Percentiles rank a stretch among this genome's conserved stretches.
These are phyloP conservation scores for Isochrysis galbana DNA, from an alignment of 78 protist species.

Conservation along the genomic window DNA sequence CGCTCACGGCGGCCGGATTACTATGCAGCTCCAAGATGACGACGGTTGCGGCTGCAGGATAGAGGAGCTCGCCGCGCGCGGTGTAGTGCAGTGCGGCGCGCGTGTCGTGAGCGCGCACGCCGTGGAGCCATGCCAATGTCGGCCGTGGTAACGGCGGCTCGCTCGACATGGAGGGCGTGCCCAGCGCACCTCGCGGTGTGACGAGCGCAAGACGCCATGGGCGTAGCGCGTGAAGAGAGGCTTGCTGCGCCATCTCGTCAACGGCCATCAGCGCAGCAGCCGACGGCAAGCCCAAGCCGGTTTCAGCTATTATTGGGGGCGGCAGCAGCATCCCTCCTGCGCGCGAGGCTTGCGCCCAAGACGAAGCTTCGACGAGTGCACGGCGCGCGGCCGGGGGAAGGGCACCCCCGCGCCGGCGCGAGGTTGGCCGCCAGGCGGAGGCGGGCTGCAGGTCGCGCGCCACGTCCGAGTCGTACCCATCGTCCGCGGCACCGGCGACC, in stretches of 20 bases:
- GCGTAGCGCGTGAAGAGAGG: too few species aligned
- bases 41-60: background rate
- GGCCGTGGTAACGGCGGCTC: too few species aligned
- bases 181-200: too few species aligned
- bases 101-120: slow-evolving; percentile 4
- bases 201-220: too few species aligned
- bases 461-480: background rate
- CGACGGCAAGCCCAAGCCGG: too few species aligned
- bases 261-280: too few species aligned
- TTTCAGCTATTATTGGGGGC: too few species aligned
- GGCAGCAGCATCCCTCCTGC: background rate
- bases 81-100: background rate
- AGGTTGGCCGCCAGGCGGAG: too few species aligned
- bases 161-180: too few species aligned
- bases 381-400: background rate
- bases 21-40: background rate
- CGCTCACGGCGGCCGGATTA: background rate
- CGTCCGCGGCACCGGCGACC: background rate
- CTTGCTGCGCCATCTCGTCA: too few species aligned
- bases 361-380: background rate
- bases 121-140: background rate
- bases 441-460: too few species aligned
- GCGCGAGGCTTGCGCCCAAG: background rate
- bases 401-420: too few species aligned
- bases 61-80: background rate